Base-by-base conservation (phyloP, 192 early-diverging fungal genomes). In the Linnemannia elongata region DNA sequence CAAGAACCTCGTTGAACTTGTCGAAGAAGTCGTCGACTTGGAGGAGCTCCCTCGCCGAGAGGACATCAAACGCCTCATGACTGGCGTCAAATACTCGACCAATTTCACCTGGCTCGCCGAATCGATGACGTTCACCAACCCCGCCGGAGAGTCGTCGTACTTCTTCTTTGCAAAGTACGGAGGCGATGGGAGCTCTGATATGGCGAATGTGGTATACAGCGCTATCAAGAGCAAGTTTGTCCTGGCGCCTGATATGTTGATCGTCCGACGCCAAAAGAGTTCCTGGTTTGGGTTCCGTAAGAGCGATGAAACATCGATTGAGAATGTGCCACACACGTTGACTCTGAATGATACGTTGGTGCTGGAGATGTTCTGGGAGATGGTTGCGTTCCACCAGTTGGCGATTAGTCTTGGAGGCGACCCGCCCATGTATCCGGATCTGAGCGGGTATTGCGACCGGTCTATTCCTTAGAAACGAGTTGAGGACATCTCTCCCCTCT, bases 291-390 rank as follows among this genome's bases (percentile, higher is more conserved):
- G 82, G 3, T 20, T 77, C 20, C 6, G 27, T 10, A 20, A 49
- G 30, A 38, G 30, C 18, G 76, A 77, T 18, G 73, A 75, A 39
- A 47, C 42, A 22, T 35, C 22, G 7, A 47, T 75, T n/a, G 18
- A 33, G 18, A n/a, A 74, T 49, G 52, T 84, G 17, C 83, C 83
- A 0, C 83, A 85, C 63, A 57, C 30, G 13, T 17, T 80, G 68
- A 80, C 69, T 4, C 4, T 60, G 20, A 70, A 80, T 22, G 83
- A 85, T 45, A 80, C 77, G 17, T 8, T 63, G 3, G 3, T 80
- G 15, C 15, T 85, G 66, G n/a, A 79, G 27, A 85, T 68, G 47
- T 85, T 39, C 74, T 85, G 49, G 54, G 78, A 85, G 74, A 45
- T 80, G 63, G 36, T 85, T 54, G 68, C 68, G 7, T 85, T 63